Evolutionary conservation across 495 filamentous ascomycete genomes (phyloP).

Genomic region (Hyaloscypha bicolor): DNA sequence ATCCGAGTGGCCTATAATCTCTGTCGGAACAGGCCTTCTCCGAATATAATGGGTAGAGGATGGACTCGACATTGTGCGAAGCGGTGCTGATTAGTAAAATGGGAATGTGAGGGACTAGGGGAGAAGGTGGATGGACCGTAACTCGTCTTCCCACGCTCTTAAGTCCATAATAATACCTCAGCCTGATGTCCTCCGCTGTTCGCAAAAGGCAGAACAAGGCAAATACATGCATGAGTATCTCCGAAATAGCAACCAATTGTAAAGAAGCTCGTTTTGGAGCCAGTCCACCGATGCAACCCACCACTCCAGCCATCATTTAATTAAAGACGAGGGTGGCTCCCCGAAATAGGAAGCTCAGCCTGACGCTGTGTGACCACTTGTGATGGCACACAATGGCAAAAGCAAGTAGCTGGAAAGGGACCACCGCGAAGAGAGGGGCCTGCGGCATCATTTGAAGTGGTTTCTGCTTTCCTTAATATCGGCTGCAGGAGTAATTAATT

Average conservation of each 20-base stretch:
- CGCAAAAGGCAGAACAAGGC: not conserved
- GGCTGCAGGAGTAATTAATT: too few species aligned
- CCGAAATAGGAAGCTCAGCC: not conserved
- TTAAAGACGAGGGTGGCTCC: not conserved
- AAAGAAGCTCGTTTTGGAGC: not conserved
- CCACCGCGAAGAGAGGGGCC: too few species aligned
- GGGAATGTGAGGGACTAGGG: conserved; percentile 2
- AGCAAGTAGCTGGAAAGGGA: too few species aligned
- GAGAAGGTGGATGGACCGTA: not conserved
- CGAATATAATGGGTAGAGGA: conserved; percentile 9
- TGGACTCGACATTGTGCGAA: conserved; percentile 11
- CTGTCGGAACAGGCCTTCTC: not conserved
- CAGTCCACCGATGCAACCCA: not conserved
- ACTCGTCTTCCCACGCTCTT: not conserved
- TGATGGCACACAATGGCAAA: not conserved
- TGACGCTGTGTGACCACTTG: not conserved
- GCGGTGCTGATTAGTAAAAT: conserved; percentile 3
- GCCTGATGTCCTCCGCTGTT: conserved; percentile 7
- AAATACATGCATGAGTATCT: conserved; percentile 5
- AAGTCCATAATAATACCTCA: conserved; percentile 4
- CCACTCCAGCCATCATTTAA: not conserved
- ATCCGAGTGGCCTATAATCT: conserved; percentile 1
- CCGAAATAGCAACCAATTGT: not conserved
- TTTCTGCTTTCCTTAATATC: too few species aligned
- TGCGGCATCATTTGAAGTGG: too few species aligned